Base-by-base conservation (phyloP, 2,329 filamentous ascomycete genomes). In the Emmonsia crescens region DNA sequence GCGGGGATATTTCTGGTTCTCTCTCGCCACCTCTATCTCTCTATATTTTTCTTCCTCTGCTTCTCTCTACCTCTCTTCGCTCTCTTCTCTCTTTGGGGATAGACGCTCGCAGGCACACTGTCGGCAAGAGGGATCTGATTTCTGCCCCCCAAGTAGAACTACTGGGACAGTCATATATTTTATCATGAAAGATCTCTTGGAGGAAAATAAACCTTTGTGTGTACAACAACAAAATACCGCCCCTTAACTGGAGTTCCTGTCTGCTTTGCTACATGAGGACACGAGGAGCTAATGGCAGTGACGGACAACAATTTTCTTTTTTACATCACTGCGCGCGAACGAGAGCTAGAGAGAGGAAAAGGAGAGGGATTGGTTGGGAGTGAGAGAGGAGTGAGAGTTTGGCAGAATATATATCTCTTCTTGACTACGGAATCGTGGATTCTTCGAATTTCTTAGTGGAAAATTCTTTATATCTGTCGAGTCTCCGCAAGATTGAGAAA, bases 221-320 rank as follows among this genome's bases (percentile, higher is more conserved):
- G 31, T 55, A 38, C 31, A 57, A 21, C 19, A 57, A 57, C 27
- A 6, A 46, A 29, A 19, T 44, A 24, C 16, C 57, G 70, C 74
- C 73, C 68, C 71, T 69, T 69, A 70, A 66, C 73, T 73, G 73
- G 72, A 73, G 74, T 75, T 71, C 72, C 71, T 66, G 66, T 72
- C 72, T 68, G 69, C 75, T 76, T 71, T 69, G 59, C 68, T 68
- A 74, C 66, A 74, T 77, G 75, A 75, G 73, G 74, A 73, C 56
- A 68, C 48, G 65, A 69, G 74, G 72, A 75, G 74, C 74, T 69
- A 77, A 77, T 76, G 75, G 75, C 75, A 71, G 70, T 70, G 75
- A 75, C 71, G 66, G 61, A 77, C 71, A 76, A 21, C 24, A 19
- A 40, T 3, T n/a, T 9, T 24, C 19, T n/a, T 44, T 19, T 16